Conservation (phyloP, 768 basidiomycete species). For the Termitomyces sp. region DNA sequence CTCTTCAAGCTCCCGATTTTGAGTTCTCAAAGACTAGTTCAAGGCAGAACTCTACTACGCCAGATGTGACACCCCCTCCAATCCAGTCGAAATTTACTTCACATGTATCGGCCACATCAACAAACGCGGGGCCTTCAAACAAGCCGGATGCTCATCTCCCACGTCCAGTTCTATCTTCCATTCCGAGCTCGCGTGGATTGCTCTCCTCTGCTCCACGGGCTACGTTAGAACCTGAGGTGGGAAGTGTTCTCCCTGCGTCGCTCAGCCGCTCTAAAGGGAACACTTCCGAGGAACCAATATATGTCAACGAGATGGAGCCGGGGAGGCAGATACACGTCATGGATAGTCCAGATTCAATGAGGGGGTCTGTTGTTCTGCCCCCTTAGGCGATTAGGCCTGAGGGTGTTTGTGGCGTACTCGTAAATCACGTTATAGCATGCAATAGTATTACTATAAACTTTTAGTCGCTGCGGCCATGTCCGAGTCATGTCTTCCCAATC, state of each 20-base stretch:
- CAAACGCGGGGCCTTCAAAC: constrained; percentile 3
- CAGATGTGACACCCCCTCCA: constrained; percentile 15
- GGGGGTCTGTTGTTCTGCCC: constrained; percentile 25
- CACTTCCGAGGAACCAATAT: constrained; percentile 18
- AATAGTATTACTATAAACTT: background rate
- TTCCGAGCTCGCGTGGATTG: constrained; percentile 8
- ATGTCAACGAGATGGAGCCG: constrained; percentile 20
- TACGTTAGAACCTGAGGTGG: background rate
- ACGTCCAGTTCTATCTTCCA: constrained; percentile 3
- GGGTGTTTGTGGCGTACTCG: constrained; percentile 19
- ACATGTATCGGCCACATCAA: constrained; percentile 6
- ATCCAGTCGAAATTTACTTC: constrained; percentile 5
- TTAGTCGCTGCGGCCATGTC: constrained; percentile 5
- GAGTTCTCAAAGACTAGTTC: constrained; percentile 30
- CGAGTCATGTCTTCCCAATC: constrained; percentile 29
- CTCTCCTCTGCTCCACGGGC: constrained; percentile 1
- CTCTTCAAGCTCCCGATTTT: constrained; percentile 45
- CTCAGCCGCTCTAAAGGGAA: constrained; percentile 13
- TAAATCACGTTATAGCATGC: background rate
- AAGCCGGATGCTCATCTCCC: background rate
- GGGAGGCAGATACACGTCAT: constrained; percentile 23
- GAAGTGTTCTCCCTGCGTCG: constrained; percentile 16
- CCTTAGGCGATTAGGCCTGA: background rate
- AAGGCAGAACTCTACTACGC: constrained; percentile 18
- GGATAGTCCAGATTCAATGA: constrained; percentile 38